Evolutionary conservation across 139 green algal species (phyloP), one percentile per base, ranked within the genome.

Genomic region (Chlorella sp.): DNA sequence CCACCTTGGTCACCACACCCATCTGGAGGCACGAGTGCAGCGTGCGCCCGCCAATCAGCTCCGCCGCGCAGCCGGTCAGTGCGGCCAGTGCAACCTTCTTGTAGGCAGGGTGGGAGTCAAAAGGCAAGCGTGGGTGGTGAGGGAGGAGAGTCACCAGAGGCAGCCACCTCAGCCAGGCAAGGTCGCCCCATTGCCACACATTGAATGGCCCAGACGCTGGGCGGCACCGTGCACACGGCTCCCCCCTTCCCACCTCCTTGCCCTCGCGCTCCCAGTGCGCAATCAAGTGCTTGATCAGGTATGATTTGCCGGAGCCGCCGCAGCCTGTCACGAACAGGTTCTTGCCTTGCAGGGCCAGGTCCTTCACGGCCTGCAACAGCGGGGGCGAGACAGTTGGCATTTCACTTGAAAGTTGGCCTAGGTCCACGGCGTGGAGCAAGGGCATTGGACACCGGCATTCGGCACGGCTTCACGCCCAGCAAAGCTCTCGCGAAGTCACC

Each of bases 221-320:
- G n/a, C n/a, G n/a, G n/a, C n/a, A n/a, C n/a, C n/a, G n/a, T n/a
- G n/a, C n/a, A n/a, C n/a, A n/a, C n/a, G n/a, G n/a, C n/a, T n/a
- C n/a, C n/a, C n/a, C n/a, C n/a, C n/a, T n/a, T n/a, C n/a, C n/a
- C 67, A 32, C 67, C 67, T 77, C 41, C 43, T 77, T 77, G 41
- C 72, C 72, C 24, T 51, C 72, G 26, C 17, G 3, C 41, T 77
- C 72, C 41, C 30, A 77, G 34, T 36, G 41, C 26, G 51, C 41
- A 32, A 77, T 28, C 72, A 77, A 38, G 28, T 77, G 72, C 24
- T 30, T 19, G 8, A 77, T 77, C 72, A 26, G 38, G 28, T 40
- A 58, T 0, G 24, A 36, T 26, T 77, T 77, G 38, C 72, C 72
- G 41, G 28, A 58, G 72, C 72, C 72, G 41, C 72, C 72, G 41